phyloP scores from a whole-genome alignment of 1,284 basidiomycete species.

The Irpex rosettiformis region DNA sequence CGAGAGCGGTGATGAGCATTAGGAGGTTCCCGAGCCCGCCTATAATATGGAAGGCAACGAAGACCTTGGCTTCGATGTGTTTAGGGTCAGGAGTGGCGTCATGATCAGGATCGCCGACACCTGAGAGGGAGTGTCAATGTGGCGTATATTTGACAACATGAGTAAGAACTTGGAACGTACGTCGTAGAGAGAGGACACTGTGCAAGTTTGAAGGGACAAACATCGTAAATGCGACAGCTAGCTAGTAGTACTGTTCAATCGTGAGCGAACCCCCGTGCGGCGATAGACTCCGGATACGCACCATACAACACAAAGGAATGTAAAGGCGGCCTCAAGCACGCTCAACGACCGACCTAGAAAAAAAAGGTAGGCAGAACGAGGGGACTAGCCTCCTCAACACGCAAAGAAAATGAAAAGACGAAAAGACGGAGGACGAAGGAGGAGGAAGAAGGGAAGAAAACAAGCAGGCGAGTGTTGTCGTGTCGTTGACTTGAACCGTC shows the following conservation, averaged over 20 bases:
- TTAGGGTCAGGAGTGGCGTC: background rate
- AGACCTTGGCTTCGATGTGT: constrained; percentile 21
- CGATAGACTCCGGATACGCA: too few species aligned
- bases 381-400: background rate
- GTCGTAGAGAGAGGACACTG: background rate
- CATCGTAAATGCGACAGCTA: background rate
- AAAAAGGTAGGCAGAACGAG: background rate
- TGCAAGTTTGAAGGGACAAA: background rate
- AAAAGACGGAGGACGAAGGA: background rate
- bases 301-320: background rate
- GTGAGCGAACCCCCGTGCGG: background rate
- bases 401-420: background rate
- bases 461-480: background rate
- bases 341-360: background rate
- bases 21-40: constrained; percentile 28
- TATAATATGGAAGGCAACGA: constrained; percentile 29
- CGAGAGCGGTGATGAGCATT: constrained; percentile 28
- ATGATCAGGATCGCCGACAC: background rate
- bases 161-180: background rate
- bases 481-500: background rate
- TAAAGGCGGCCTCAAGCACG: background rate
- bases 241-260: background rate
- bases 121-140: background rate
- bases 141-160: background rate
- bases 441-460: background rate